Base-by-base conservation (phyloP, 2,329 filamentous ascomycete genomes). In the Aciculosporium take region DNA sequence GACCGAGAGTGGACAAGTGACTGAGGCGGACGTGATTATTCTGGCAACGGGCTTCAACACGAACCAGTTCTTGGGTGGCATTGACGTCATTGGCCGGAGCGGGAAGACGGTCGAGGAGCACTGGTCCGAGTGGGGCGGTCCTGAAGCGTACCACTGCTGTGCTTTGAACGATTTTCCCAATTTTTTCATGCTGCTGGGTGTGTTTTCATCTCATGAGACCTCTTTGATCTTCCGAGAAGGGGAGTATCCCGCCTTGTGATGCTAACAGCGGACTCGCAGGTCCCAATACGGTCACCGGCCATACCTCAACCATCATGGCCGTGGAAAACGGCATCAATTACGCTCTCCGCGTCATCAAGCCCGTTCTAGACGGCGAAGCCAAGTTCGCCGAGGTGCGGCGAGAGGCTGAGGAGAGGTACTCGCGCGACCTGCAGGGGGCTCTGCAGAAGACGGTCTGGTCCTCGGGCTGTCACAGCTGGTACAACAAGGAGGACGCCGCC, bases 121-220 rank as follows among this genome's bases (percentile, higher is more conserved):
- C 15, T 81, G 77, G 76, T 60, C 69, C 1, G 60, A 65, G 18
- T 65, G 71, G 39, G 75, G 74, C n/a, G 78, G 77, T 0, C 61
- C 72, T 0, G 73, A 72, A 46, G 78, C 76, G 0, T 82, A 82
- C 52, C 68, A 74, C 41, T 70, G 69, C 18, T 68, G 68, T 2
- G 66, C 68, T 2, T 59, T 80, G 55, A 71, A 71, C 47, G 70
- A 69, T 0, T 79, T 79, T 50, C 77, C 77, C 2, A 81, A 81
- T 51, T 74, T 80, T 50, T 80, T 81, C 57, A 63, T 79, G 43
- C 56, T 80, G 0, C 68, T 77, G 31, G 76, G 63, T 58, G 37
- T 45, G 53, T 47, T 28, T 3, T 9, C 3, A 4, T 12, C 13
- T 15, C 29, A 15, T 5, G 13, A 17, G 17, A 30, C 6, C 23